phyloP scores from a whole-genome alignment of 1,139 yeast genomes.

The Taphrina communis region DNA sequence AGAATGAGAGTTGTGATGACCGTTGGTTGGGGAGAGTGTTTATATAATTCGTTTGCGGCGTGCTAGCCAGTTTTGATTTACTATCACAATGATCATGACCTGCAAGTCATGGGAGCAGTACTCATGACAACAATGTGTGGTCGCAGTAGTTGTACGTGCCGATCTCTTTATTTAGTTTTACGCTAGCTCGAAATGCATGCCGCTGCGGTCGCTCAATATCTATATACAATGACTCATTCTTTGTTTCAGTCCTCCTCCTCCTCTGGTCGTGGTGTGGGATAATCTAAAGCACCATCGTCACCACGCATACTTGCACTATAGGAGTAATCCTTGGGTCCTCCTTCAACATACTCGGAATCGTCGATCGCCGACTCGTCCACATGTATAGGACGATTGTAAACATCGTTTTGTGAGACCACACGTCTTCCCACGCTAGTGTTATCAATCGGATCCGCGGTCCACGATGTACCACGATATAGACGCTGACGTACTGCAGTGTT shows the following conservation, averaged over 20 bases:
- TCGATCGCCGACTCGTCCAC: neutral
- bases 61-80: neutral
- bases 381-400: neutral
- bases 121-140: too few relatives aligned
- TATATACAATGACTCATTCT: neutral
- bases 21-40: slow-evolving; percentile 4
- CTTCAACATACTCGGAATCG: neutral
- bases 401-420: slow-evolving; percentile 1
- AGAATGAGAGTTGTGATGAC: too few relatives aligned
- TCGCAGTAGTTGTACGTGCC: neutral
- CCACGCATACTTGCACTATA: neutral
- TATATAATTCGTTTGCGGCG: slow-evolving; percentile 2
- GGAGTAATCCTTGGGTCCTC: neutral
- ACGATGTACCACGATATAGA: slow-evolving; percentile 10
- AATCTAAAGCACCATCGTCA: neutral
- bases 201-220: neutral
- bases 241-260: neutral
- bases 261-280: slow-evolving; percentile 10
- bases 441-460: neutral
- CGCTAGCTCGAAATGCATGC: slow-evolving; percentile 8
- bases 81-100: neutral
- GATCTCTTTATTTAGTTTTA: neutral
- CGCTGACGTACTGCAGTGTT: slow-evolving; percentile 10
- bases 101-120: neutral
- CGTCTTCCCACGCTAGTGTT: neutral